Percentiles rank a stretch among this genome's conserved stretches.
These are phyloP conservation scores for Daldinia decipiens DNA, from an alignment of 495 filamentous ascomycete species.

Conservation along the genomic window DNA sequence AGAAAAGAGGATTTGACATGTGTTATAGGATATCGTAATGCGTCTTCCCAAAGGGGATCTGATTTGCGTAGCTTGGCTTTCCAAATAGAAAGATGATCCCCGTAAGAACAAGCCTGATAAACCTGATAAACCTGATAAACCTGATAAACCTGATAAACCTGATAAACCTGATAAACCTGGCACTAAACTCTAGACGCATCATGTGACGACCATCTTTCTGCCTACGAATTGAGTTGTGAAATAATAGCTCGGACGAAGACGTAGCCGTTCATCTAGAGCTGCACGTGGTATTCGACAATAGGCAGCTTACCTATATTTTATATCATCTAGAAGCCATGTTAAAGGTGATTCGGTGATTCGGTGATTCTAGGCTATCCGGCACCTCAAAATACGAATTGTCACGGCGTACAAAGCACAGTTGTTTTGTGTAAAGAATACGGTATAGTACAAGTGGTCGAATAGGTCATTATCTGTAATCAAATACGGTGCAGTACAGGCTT, in stretches of 20 bases:
- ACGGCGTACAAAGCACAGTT: conserved; percentile 20
- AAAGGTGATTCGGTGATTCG: not conserved
- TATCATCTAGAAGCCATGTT: not conserved
- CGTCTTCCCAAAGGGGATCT: conserved; percentile 26
- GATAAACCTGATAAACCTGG: not conserved
- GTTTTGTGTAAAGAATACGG: conserved; percentile 27
- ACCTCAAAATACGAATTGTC: conserved; percentile 5
- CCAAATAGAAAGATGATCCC: conserved; percentile 24
- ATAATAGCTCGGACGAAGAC: conserved; percentile 7
- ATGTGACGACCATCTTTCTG: conserved; percentile 26
- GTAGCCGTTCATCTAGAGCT: not conserved
- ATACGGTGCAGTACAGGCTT: conserved; percentile 13
- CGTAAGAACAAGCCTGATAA: conserved; percentile 11
- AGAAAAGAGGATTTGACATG: conserved; percentile 40
- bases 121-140: not conserved
- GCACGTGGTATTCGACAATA: conserved; percentile 41
- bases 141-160: conserved; percentile 8
- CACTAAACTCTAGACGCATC: conserved; percentile 14
- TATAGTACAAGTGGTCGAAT: conserved; percentile 24
- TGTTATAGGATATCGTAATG: conserved; percentile 39
- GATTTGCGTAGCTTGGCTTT: conserved; percentile 29
- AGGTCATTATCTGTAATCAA: conserved; percentile 6
- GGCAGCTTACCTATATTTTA: conserved; percentile 17
- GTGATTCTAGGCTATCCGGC: not conserved
- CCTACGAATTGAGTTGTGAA: conserved; percentile 17